Conservation (phyloP, 2,329 filamentous ascomycete genomes). For the Ceratocystis huliohia region DNA sequence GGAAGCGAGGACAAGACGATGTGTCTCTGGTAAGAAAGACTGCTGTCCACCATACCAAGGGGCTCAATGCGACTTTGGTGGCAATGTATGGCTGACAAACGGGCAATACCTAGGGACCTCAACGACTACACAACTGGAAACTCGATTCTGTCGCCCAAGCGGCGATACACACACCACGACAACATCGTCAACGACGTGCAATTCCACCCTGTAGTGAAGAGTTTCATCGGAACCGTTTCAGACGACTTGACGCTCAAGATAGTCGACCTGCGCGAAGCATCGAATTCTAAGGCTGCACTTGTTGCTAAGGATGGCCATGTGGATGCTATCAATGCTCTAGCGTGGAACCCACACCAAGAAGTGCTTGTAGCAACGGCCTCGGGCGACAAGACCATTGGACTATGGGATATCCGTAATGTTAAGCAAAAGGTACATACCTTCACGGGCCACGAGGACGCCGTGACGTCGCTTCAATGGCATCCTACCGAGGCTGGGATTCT, state of each 20-base stretch:
- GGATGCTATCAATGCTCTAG: constrained; percentile 90
- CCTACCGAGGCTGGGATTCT: constrained; percentile 79
- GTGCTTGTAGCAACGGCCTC: constrained; percentile 84
- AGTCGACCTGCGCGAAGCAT: constrained; percentile 63
- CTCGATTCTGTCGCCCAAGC: constrained; percentile 55
- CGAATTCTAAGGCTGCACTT: constrained; percentile 54
- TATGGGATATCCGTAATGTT: constrained; percentile 90
- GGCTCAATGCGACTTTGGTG: not conserved
- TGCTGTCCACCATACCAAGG: not conserved
- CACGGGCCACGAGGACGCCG: constrained; percentile 75
- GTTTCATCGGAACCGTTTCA: constrained; percentile 82
- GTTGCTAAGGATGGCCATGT: constrained; percentile 62
- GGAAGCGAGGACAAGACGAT: constrained; percentile 90
- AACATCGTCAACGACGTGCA: constrained; percentile 95
- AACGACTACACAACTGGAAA: constrained; percentile 59
- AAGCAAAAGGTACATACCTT: constrained; percentile 82
- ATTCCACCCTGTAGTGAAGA: constrained; percentile 75
- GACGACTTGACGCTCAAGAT: constrained; percentile 91
- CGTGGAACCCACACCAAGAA: constrained; percentile 88
- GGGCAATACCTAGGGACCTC: constrained; percentile 50
- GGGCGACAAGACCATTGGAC: constrained; percentile 83
- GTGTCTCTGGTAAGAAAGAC: constrained; percentile 55
- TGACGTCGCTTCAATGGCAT: constrained; percentile 91
- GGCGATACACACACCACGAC: constrained; percentile 74
- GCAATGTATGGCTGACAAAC: constrained; percentile 20